Evolutionary conservation across 2,329 filamentous ascomycete genomes (phyloP), one percentile per base, ranked within the genome.

Genomic region (Camptophora hylomeconis): DNA sequence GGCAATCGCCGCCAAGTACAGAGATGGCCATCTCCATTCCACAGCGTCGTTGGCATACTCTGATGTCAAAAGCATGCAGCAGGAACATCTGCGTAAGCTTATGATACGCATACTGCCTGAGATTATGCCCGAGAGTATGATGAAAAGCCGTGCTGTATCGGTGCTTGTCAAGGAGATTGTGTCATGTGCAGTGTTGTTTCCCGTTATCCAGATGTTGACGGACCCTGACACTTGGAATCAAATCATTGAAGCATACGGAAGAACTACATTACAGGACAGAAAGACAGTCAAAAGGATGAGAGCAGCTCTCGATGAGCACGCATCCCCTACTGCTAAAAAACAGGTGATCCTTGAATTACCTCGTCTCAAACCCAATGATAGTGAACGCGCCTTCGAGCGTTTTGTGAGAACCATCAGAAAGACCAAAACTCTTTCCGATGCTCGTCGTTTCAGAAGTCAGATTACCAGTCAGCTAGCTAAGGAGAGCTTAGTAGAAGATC

Each of bases 181-280:
- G n/a, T 68, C 83, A 13, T 94, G 89, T 53, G 82, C 83, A n/a
- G 76, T 98, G 20, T 61, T 98, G 20, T 75, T 74, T 22, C 89
- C 89, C 1, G 60, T 92, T 13, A 66, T 94, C 49, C 74, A 78
- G 45, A 62, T 84, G 37, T 61, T 98, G 11, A 72, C 81, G 4
- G 87, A 98, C 44, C 86, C 92, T 2, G 92, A 98, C 57, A 92
- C 80, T 6, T 98, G 87, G 87, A 95, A 98, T 47, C 86, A 94
- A 52, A 56, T 93, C 35, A 83, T 95, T 67, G 87, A 95, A 54
- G 86, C 77, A 32, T 83, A 79, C 54, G 75, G 84, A 11, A 75
- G 81, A 27, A 78, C 79, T 15, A 78, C 92, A 61, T 65, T 98
- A 22, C 89, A 95, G 53, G 92, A 98, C 51, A 74, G 92, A 20